phyloP scores from a whole-genome alignment of 495 filamentous ascomycete species.

The Trichoderma reesei region DNA sequence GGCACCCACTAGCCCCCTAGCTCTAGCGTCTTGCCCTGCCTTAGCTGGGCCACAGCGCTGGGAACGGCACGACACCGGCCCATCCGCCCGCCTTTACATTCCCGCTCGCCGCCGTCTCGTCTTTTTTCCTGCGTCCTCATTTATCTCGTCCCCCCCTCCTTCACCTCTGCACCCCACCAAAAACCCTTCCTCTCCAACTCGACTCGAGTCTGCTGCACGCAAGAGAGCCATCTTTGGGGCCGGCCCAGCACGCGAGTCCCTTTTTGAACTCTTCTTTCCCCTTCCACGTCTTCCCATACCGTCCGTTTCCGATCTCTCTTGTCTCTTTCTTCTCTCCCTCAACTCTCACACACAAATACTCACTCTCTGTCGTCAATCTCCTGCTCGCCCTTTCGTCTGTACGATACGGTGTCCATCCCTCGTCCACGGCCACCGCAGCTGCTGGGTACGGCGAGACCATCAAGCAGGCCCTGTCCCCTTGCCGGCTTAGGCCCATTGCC shows the following conservation, averaged over 20 bases:
- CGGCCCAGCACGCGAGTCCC: background rate
- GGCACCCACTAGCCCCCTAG: constrained; percentile 7
- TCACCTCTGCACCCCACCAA: constrained; percentile 1
- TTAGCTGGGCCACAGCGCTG: constrained; percentile 9
- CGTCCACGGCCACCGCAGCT: constrained; percentile 9
- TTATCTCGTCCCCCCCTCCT: constrained; percentile 5
- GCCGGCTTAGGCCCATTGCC: background rate
- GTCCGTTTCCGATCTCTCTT: background rate
- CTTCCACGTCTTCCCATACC: constrained; percentile 1
- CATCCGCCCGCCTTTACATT: constrained; percentile 9
- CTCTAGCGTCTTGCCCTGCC: constrained; percentile 5
- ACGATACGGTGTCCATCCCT: too few species aligned
- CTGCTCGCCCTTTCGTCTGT: background rate
- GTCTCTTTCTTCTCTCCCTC: constrained; percentile 11
- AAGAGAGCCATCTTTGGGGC: background rate
- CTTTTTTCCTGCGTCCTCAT: constrained; percentile 4
- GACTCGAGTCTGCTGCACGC: background rate
- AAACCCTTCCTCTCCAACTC: background rate
- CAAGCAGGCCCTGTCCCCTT: constrained; percentile 2
- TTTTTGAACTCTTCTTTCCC: background rate
- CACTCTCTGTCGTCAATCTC: background rate
- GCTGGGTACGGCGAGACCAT: background rate
- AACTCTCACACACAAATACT: background rate
- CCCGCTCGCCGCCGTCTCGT: background rate
- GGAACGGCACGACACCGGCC: constrained; percentile 8